Conservation (phyloP, 2,329 filamentous ascomycete genomes). For the Botryotinia convoluta region DNA sequence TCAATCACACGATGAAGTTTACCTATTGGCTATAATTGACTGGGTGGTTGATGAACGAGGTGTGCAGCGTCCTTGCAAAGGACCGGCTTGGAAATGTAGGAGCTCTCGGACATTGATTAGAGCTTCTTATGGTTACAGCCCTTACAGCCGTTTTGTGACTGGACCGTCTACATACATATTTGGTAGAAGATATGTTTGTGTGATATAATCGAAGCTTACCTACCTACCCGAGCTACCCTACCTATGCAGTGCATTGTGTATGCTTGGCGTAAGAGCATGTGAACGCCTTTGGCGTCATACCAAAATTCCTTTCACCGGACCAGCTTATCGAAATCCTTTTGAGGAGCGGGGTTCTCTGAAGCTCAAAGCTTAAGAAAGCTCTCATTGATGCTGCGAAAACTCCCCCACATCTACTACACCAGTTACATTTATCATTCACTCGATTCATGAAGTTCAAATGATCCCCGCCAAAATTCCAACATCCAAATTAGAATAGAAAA, state of each 20-base stretch:
- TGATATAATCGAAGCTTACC: slow-evolving; percentile 3
- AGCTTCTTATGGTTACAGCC: neutral
- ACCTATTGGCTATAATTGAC: neutral
- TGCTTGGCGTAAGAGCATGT: neutral
- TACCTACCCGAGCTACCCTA: neutral
- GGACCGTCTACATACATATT: neutral
- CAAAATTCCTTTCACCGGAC: neutral
- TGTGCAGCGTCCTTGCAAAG: neutral
- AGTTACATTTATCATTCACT: neutral
- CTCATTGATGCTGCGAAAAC: neutral
- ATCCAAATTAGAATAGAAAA: neutral
- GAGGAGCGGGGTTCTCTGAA: neutral
- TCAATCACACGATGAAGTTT: neutral
- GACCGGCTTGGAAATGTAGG: neutral
- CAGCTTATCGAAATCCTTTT: neutral
- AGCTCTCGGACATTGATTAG: neutral
- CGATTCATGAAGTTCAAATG: neutral
- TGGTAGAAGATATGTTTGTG: neutral
- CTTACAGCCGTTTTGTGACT: neutral
- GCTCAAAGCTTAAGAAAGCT: neutral
- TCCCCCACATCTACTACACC: neutral
- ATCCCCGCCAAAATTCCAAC: neutral
- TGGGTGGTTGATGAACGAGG: neutral
- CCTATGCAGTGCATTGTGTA: neutral
- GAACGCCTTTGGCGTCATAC: neutral